Base-by-base conservation (phyloP, 78 protist species). In the Dictyostelium discoideum region DNA sequence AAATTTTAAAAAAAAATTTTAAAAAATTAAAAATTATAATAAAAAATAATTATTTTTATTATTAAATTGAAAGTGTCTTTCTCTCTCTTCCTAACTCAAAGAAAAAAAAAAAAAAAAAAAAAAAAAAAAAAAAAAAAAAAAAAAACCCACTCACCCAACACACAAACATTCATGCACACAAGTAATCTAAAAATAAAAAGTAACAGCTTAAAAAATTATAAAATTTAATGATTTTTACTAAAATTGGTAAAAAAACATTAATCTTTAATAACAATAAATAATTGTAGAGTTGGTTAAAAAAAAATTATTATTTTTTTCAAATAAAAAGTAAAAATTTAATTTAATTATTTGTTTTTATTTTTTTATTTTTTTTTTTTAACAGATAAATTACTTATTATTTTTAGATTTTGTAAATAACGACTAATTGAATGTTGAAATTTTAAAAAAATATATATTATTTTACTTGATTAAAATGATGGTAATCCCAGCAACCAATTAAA, bases 211-310 rank as follows among this genome's bases (percentile, higher is more conserved):
- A 63, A 63, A 63, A 63, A 63, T 32, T 32, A 46, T 60, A 69
- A 69, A 6, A 7, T 69, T 69, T 69, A 13, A 67, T 67, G 65
- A 20, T 69, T 69, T 69, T 69, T 69, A 69, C 77, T 69, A 69
- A 69, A 69, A 69, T 69, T 69, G 77, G 77, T 11, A 69, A 69
- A 69, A 69, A 69, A 69, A 69, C 77, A 26, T 69, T 69, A 4
- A 60, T 60, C 69, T 20, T 1, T 20, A 60, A 5, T 60, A 20
- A 20, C 69, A 60, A 60, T 60, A 60, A 60, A 60, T 60, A 60
- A 60, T 60, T 60, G 69, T 60, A 60, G 22, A 60, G 22, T 60
- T 60, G 69, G 26, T 16, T 54, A 42, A 46, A 44, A 44, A 44
- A 44, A 44, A 2, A 0, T 16, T 13, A 20, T 60, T 60, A 20